Percentiles rank a stretch among this genome's conserved stretches.
These are phyloP conservation scores for Aspergillus viridinutans DNA, from an alignment of 2,329 filamentous ascomycete genomes.

Conservation along the genomic window DNA sequence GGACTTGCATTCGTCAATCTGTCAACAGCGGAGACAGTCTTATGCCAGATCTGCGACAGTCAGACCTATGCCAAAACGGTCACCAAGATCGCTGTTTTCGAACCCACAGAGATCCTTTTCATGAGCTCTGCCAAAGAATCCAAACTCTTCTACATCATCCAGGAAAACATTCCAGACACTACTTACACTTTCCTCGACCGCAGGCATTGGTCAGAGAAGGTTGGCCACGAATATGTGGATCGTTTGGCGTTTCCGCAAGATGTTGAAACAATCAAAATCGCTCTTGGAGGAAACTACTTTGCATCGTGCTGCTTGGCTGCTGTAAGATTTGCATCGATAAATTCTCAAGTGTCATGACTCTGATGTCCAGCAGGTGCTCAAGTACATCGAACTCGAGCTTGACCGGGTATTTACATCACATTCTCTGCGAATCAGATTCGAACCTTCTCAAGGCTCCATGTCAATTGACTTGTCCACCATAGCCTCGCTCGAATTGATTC, in stretches of 20 bases:
- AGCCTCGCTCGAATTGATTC: slow-evolving; percentile 79
- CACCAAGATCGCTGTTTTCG: slow-evolving; percentile 77
- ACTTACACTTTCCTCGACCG: slow-evolving; percentile 65
- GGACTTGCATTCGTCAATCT: slow-evolving; percentile 85
- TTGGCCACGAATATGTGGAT: slow-evolving; percentile 72
- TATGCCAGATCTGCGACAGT: slow-evolving; percentile 89
- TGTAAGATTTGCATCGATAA: slow-evolving; percentile 47
- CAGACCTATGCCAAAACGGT: slow-evolving; percentile 87
- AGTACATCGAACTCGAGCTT: slow-evolving; percentile 71
- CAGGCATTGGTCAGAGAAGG: slow-evolving; percentile 75
- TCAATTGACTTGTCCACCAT: slow-evolving; percentile 91
- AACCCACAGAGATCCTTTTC: slow-evolving; percentile 75
- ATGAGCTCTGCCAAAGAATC: slow-evolving; percentile 70
- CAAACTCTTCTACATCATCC: slow-evolving; percentile 68
- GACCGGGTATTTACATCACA: slow-evolving; percentile 67
- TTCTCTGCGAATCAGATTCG: slow-evolving; percentile 79
- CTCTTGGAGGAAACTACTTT: slow-evolving; percentile 78
- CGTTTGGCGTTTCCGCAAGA: slow-evolving; percentile 76
- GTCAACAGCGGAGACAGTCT: slow-evolving; percentile 73
- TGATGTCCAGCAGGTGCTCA: slow-evolving; percentile 58
- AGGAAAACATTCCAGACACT: slow-evolving; percentile 64
- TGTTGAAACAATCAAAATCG: slow-evolving; percentile 73
- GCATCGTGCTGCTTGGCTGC: slow-evolving; percentile 81
- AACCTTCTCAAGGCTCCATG: slow-evolving; percentile 88
- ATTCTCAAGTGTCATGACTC: not conserved